Percentiles rank a stretch among this genome's conserved stretches.
Evolutionary conservation across 371 early-diverging fungal species (phyloP).

Genomic region (Mortierella sp.): DNA sequence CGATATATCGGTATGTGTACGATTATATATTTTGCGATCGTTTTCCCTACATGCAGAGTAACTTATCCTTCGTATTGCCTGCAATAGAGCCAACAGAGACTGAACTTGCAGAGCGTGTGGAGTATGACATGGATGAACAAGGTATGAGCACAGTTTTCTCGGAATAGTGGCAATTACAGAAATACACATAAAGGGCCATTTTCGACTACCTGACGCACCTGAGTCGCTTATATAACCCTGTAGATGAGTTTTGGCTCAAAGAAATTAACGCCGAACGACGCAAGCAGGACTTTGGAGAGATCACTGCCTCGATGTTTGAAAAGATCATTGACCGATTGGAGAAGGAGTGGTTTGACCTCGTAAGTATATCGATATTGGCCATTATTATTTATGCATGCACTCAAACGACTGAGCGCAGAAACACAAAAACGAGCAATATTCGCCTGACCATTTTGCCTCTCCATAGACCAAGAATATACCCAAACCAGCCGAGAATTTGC

Average conservation of each 20-base stretch:
- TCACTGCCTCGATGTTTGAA: conserved; percentile 83
- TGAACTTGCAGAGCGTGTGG: conserved; percentile 82
- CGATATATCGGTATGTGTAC: conserved; percentile 29
- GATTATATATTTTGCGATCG: too few species aligned
- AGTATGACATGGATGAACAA: conserved; percentile 98
- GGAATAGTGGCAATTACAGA: too few species aligned
- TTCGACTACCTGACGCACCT: too few species aligned
- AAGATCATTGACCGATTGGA: conserved; percentile 91
- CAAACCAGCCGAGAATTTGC: conserved; percentile 59
- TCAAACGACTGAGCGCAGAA: too few species aligned
- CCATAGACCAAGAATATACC: conserved; percentile 69
- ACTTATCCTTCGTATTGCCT: not conserved
- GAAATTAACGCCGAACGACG: conserved; percentile 74
- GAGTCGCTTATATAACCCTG: too few species aligned
- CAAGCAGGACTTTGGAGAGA: conserved; percentile 63
- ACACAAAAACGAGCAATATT: not conserved
- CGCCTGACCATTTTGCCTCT: not conserved
- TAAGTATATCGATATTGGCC: too few species aligned
- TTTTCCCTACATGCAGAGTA: too few species aligned
- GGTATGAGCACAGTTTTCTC: conserved; percentile 58
- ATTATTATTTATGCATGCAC: too few species aligned
- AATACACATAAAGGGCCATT: too few species aligned
- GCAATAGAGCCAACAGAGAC: conserved; percentile 82
- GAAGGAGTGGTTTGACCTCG: conserved; percentile 96
- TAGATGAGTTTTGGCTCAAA: conserved; percentile 82